Conservation (phyloP, 2,329 filamentous ascomycete species). For the Penicillium palitans region DNA sequence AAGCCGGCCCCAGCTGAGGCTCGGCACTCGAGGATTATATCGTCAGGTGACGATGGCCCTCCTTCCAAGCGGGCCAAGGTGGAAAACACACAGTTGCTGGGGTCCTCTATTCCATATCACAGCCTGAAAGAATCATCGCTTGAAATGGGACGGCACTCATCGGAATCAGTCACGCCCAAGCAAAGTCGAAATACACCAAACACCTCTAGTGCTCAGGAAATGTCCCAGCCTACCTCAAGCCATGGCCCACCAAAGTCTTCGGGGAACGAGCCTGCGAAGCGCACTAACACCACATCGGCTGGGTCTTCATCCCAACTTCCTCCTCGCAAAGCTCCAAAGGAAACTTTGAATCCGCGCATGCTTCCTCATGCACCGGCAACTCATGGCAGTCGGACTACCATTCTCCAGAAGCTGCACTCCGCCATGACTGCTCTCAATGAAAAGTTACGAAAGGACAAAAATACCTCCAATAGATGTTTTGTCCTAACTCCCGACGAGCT, state of each 20-base stretch:
- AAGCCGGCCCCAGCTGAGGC: slow-evolving; percentile 7
- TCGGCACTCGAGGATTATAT: slow-evolving; percentile 15
- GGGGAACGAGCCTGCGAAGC: neutral
- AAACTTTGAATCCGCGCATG: slow-evolving; percentile 49
- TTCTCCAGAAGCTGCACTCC: slow-evolving; percentile 47
- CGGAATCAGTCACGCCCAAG: neutral
- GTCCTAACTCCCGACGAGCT: slow-evolving; percentile 47
- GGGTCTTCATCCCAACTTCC: slow-evolving; percentile 15
- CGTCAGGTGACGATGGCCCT: slow-evolving; percentile 19
- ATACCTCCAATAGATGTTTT: slow-evolving; percentile 34
- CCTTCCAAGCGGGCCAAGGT: slow-evolving; percentile 34
- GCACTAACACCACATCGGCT: neutral
- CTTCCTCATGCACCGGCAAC: slow-evolving; percentile 45
- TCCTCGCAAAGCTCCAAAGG: slow-evolving; percentile 39
- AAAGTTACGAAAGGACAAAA: slow-evolving; percentile 35
- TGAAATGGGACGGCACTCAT: neutral
- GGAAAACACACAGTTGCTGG: slow-evolving; percentile 6
- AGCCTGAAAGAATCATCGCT: slow-evolving; percentile 2
- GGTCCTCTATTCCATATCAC: neutral
- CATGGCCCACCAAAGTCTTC: slow-evolving; percentile 4
- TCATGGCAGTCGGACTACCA: slow-evolving; percentile 43
- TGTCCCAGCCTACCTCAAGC: slow-evolving; percentile 33
- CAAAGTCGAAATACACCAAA: slow-evolving; percentile 15
- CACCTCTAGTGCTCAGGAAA: slow-evolving; percentile 18
- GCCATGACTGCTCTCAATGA: slow-evolving; percentile 46